Conservation (phyloP, 306 rosid genomes). For the Ormosia semicastrata region DNA sequence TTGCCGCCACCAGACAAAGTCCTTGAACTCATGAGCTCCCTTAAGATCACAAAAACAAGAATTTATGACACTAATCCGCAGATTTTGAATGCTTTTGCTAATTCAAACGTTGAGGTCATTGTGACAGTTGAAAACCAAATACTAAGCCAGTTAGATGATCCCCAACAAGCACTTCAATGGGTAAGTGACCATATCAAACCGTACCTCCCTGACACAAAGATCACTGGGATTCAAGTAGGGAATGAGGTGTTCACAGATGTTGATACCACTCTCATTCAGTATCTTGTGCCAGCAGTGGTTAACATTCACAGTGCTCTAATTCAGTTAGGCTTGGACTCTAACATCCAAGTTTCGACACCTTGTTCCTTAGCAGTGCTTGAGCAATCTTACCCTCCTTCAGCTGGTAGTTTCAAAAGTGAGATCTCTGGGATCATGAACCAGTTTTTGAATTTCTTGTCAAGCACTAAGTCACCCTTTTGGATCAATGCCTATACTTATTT, state of each 20-base stretch:
- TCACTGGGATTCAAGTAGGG: constrained; percentile 91
- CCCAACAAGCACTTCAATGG: constrained; percentile 86
- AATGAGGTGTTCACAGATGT: constrained; percentile 75
- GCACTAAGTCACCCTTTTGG: constrained; percentile 89
- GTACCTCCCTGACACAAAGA: constrained; percentile 62
- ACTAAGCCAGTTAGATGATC: constrained; percentile 63
- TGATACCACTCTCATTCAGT: constrained; percentile 42
- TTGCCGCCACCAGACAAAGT: constrained; percentile 73
- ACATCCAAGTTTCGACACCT: constrained; percentile 76
- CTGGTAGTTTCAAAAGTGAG: constrained; percentile 78
- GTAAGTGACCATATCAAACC: constrained; percentile 77
- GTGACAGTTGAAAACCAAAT: constrained; percentile 75
- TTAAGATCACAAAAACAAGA: constrained; percentile 72
- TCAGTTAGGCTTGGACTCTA: constrained; percentile 56
- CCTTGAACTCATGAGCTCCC: constrained; percentile 50
- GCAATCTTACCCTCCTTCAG: constrained; percentile 88
- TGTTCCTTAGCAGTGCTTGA: constrained; percentile 73
- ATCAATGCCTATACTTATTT: constrained; percentile 91
- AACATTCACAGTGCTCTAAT: constrained; percentile 68
- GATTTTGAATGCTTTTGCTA: constrained; percentile 64
- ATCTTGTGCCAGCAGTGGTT: constrained; percentile 77
- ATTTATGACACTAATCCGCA: constrained; percentile 89
- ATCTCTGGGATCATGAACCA: constrained; percentile 56
- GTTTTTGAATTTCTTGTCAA: constrained; percentile 58
- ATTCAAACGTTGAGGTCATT: constrained; percentile 70